phyloP scores from a whole-genome alignment of 441 rosid species.

The Jatropha podagrica region DNA sequence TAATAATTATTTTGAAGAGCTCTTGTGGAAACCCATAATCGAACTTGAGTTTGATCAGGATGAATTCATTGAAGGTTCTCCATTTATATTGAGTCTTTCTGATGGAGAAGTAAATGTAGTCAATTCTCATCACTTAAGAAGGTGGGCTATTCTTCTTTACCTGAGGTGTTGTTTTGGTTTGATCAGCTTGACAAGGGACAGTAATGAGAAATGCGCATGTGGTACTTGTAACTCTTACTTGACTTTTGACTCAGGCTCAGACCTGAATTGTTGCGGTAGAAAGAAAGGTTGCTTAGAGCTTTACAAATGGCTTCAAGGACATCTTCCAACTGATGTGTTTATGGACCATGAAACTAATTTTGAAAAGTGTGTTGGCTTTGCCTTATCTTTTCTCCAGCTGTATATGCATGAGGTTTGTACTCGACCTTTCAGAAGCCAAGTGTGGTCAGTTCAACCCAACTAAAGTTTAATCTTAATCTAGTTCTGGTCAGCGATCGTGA shows the following conservation, averaged over 20 bases:
- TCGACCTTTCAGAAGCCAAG: background rate
- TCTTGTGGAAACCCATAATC: slow-evolving; percentile 42
- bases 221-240: slow-evolving; percentile 29
- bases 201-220: slow-evolving; percentile 35
- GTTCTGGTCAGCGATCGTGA: background rate
- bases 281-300: slow-evolving; percentile 56
- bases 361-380: slow-evolving; percentile 46
- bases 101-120: slow-evolving; percentile 33
- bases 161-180: slow-evolving; percentile 65
- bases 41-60: slow-evolving; percentile 29
- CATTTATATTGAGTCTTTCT: slow-evolving; percentile 49
- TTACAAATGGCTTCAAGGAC: slow-evolving; percentile 59
- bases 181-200: slow-evolving; percentile 43
- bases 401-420: slow-evolving; percentile 73
- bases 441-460: background rate
- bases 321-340: slow-evolving; percentile 35
- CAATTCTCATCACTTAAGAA: slow-evolving; percentile 53
- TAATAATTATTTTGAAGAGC: slow-evolving; percentile 54
- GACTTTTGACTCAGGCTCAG: slow-evolving; percentile 24
- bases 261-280: slow-evolving; percentile 33
- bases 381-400: slow-evolving; percentile 65
- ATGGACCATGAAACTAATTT: slow-evolving; percentile 34
- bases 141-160: slow-evolving; percentile 67
- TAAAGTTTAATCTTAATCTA: background rate
- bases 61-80: slow-evolving; percentile 72